Evolutionary conservation across 768 basidiomycete species (phyloP), one percentile per base, ranked within the genome.

Genomic region (Russula abietina): DNA sequence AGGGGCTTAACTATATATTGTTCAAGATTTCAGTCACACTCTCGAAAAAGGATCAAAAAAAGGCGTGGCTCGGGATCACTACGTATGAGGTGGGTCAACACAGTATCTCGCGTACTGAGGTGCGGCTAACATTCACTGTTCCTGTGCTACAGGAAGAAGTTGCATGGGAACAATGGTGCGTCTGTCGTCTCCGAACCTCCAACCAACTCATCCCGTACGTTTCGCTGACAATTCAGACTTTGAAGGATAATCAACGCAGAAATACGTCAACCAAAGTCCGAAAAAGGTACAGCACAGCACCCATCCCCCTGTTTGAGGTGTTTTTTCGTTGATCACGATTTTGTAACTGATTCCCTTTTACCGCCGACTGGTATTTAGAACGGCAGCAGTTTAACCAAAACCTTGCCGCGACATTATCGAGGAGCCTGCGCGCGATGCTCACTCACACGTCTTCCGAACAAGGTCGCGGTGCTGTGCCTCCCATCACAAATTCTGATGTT

Each of bases 141-240:
- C 16, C n/a, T 30, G 36, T 53, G n/a, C 60, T n/a, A 17, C 67
- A 93, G 74, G 91, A 93, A 70, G 89, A 92, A 28, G 83, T 91
- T 16, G 84, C 89, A 57, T 93, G 91, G 91, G 91, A 93, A 71
- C 85, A 89, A 73, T 93, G 91, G 91, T 89, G 14, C 7, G 77
- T 60, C n/a, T n/a, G 8, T 36, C 28, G 12, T 17, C 2, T n/a
- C 14, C 2, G 14, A 28, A 28, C 48, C 22, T n/a, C 14, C 14
- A 28, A 1, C 2, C 11, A 22, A 0, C 14, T n/a, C n/a, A n/a
- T n/a, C n/a, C 51, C 32, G 0, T 8, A 33, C 19, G 2, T 12
- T 4, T 45, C 6, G 9, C 24, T n/a, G 22, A 45, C 22, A 19
- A 53, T 30, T 39, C 38, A 16, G 10, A 16, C n/a, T 19, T 26